phyloP scores from a whole-genome alignment of 345 rosid species.

The Schrenkiella parvula region DNA sequence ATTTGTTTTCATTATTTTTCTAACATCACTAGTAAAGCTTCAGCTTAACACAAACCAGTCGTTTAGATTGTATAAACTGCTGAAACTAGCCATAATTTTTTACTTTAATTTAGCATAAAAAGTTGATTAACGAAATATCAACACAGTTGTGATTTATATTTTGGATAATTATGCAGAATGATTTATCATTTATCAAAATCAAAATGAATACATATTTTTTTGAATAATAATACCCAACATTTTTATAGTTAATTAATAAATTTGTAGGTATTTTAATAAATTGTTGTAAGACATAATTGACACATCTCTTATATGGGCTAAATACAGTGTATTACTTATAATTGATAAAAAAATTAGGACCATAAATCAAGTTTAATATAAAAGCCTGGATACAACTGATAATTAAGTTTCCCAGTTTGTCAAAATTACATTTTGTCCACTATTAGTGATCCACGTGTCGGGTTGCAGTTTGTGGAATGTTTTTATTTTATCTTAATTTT shows the following conservation, averaged over 20 bases:
- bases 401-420: neutral
- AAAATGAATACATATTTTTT: too few species aligned
- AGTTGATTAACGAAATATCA: too few species aligned
- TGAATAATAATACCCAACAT: too few species aligned
- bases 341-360: neutral
- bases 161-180: too few species aligned
- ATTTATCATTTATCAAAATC: too few species aligned
- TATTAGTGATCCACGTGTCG: neutral
- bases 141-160: too few species aligned
- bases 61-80: neutral
- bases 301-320: neutral
- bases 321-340: neutral
- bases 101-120: too few species aligned
- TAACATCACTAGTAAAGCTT: neutral
- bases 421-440: neutral
- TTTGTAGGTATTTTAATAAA: too few species aligned
- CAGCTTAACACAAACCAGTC: neutral
- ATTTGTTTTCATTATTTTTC: too few species aligned
- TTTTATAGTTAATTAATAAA: too few species aligned
- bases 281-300: too few species aligned
- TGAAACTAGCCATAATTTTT: neutral
- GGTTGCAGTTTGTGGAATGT: neutral
- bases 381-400: too few species aligned
- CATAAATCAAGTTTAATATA: neutral
- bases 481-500: neutral